phyloP scores from a whole-genome alignment of 192 early-diverging fungal species.

The Globomyces pollinis-pini region DNA sequence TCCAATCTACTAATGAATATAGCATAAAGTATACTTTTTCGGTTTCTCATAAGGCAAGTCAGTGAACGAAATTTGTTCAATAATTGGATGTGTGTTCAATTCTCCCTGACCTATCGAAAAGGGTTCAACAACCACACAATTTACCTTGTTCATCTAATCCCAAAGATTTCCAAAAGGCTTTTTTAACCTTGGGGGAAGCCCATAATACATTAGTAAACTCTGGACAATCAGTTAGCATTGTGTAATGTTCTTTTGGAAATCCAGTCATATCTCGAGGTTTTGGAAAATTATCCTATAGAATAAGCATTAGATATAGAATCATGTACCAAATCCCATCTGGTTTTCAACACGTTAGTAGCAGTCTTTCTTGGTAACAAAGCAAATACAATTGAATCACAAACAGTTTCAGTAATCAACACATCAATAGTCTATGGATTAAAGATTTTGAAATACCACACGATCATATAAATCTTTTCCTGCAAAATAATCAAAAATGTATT shows the following conservation, averaged over 20 bases:
- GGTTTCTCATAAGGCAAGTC: slow-evolving; percentile 57
- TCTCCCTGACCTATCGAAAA: neutral
- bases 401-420: slow-evolving; percentile 24
- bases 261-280: slow-evolving; percentile 16
- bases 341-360: slow-evolving; percentile 45
- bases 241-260: slow-evolving; percentile 38
- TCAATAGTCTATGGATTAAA: slow-evolving; percentile 37
- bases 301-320: no score
- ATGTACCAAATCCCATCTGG: slow-evolving; percentile 63
- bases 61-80: slow-evolving; percentile 54
- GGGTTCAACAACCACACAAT: neutral
- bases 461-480: slow-evolving; percentile 2
- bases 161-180: slow-evolving; percentile 28
- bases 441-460: slow-evolving; percentile 28
- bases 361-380: slow-evolving; percentile 52
- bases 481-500: slow-evolving; percentile 27
- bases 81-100: slow-evolving; percentile 22
- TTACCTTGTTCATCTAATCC: slow-evolving; percentile 29
- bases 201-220: slow-evolving; percentile 48
- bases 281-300: slow-evolving; percentile 34
- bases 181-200: slow-evolving; percentile 34
- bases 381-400: slow-evolving; percentile 54
- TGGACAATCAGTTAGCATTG: slow-evolving; percentile 45
- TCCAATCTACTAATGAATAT: slow-evolving; percentile 30
- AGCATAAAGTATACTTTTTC: slow-evolving; percentile 22